These are phyloP conservation scores for Plasmodium berghei DNA, from an alignment of 169 alveolate genomes.

Conservation along the genomic window DNA sequence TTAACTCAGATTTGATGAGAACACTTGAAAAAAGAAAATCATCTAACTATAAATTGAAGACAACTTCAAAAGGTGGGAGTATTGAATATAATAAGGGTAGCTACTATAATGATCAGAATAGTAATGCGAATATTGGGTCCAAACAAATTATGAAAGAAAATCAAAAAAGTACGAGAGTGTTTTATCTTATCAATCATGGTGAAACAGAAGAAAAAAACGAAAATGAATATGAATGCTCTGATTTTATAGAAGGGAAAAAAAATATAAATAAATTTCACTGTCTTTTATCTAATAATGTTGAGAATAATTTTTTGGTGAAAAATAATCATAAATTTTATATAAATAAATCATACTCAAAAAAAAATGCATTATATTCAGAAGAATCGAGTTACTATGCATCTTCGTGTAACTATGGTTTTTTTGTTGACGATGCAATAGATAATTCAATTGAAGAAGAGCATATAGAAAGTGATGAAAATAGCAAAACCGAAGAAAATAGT, in stretches of 20 bases:
- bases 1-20: conserved; percentile 3
- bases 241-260: conserved; percentile 9
- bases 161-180: conserved; percentile 1
- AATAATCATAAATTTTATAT: conserved; percentile 17
- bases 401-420: conserved; percentile 18
- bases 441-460: conserved; percentile 3
- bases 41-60: not conserved
- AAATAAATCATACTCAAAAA: conserved; percentile 17
- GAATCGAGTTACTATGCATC: conserved; percentile 27
- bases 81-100: not conserved
- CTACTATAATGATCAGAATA: not conserved
- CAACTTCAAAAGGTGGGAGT: not conserved
- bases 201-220: not conserved
- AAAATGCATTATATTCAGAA: conserved; percentile 11
- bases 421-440: conserved; percentile 36
- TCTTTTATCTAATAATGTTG: conserved; percentile 4
- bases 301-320: not conserved
- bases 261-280: not conserved
- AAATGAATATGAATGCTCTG: not conserved
- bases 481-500: conserved; percentile 8
- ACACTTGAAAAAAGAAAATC: conserved; percentile 7
- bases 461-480: not conserved
- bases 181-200: conserved; percentile 23
- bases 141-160: too few species aligned
- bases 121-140: not conserved